phyloP scores from a whole-genome alignment of 176 grass and related monocot species.

The Phragmites australis region DNA sequence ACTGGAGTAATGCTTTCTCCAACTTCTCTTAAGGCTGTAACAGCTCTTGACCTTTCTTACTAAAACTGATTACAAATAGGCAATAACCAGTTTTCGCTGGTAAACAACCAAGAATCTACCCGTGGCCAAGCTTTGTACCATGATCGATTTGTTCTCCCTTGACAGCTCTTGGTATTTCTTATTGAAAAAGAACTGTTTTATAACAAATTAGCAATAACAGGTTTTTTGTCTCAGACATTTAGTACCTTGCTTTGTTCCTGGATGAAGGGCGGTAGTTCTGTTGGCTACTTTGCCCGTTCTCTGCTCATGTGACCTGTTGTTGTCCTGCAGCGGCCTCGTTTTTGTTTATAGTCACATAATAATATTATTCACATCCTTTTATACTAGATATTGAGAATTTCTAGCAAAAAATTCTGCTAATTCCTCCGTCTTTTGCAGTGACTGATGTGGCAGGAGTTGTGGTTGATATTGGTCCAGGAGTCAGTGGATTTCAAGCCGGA shows the following conservation, averaged over 20 bases:
- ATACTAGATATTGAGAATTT: neutral
- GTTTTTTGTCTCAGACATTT: neutral
- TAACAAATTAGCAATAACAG: neutral
- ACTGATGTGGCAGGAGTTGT: constrained; percentile 68
- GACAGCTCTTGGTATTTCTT: neutral
- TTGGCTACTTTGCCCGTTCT: neutral
- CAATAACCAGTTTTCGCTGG: neutral
- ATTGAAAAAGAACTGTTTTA: neutral
- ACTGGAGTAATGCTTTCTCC: neutral
- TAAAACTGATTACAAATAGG: neutral
- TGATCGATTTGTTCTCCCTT: too few relatives aligned
- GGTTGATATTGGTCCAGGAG: constrained; percentile 52
- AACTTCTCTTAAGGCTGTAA: neutral
- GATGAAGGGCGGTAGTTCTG: neutral
- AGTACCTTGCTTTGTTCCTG: too few relatives aligned
- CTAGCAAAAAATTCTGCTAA: neutral
- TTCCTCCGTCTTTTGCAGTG: constrained; percentile 23
- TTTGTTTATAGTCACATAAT: neutral
- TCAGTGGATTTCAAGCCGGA: constrained; percentile 43
- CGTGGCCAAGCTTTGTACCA: too few relatives aligned
- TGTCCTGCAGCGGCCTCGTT: neutral
- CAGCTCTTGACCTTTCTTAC: neutral
- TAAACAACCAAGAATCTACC: too few relatives aligned
- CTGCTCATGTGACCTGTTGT: neutral
- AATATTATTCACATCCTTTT: neutral